phyloP scores from a whole-genome alignment of 2,329 filamentous ascomycete genomes.

The Aspergillus amoenus region DNA sequence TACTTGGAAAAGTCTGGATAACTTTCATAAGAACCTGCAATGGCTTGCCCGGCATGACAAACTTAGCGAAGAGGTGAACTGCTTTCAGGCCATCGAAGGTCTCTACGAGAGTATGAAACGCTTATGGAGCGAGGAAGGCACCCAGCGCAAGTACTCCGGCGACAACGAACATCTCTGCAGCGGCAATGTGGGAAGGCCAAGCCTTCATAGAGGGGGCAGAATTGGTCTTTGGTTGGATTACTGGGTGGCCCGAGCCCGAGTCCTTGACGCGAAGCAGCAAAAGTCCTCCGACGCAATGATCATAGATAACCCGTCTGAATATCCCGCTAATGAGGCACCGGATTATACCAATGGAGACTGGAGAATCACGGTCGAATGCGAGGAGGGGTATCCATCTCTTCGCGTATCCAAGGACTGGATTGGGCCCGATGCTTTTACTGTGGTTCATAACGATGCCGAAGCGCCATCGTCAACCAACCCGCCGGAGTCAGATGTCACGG shows the following conservation, averaged over 20 bases:
- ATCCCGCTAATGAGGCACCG: slow-evolving; percentile 17
- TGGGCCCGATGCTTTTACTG: slow-evolving; percentile 33
- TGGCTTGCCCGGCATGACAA: slow-evolving; percentile 47
- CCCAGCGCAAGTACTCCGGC: slow-evolving; percentile 28
- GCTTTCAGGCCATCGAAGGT: slow-evolving; percentile 47
- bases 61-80: slow-evolving; percentile 46
- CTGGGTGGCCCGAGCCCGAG: slow-evolving; percentile 40
- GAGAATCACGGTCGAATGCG: slow-evolving; percentile 44
- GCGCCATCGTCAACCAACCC: slow-evolving; percentile 23
- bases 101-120: slow-evolving; percentile 43
- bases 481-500: slow-evolving; percentile 22
- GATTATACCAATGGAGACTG: slow-evolving; percentile 29
- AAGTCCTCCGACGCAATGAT: slow-evolving; percentile 33
- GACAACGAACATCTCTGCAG: slow-evolving; percentile 42
- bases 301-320: slow-evolving; percentile 27
- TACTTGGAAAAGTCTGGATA: slow-evolving; percentile 37
- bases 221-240: slow-evolving; percentile 45
- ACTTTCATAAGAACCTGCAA: slow-evolving; percentile 44
- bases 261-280: slow-evolving; percentile 31
- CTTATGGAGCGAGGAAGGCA: slow-evolving; percentile 44
- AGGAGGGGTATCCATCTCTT: slow-evolving; percentile 46
- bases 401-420: slow-evolving; percentile 47
- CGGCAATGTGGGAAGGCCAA: slow-evolving; percentile 42
- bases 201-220: slow-evolving; percentile 38
- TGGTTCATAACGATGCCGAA: slow-evolving; percentile 22